Percentiles rank a stretch among this genome's conserved stretches.
These are phyloP conservation scores for Silene uniflora DNA, from an alignment of 148 eudicot species.

Conservation along the genomic window DNA sequence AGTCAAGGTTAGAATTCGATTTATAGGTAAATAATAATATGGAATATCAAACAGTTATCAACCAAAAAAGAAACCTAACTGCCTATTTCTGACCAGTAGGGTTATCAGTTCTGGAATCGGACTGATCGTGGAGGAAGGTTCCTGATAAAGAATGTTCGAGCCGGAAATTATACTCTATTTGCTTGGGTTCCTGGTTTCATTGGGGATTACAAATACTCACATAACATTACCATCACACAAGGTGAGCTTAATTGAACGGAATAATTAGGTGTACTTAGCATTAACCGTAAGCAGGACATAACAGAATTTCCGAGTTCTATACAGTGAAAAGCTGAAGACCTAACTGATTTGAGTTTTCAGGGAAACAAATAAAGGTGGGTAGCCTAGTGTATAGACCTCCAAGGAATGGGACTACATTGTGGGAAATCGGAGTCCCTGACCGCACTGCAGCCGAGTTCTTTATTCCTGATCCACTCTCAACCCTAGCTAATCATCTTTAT, in stretches of 20 bases:
- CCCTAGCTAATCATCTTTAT: slow-evolving; percentile 41
- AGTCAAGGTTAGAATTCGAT: slow-evolving; percentile 38
- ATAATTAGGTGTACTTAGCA: too few relatives aligned
- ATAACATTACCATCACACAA: slow-evolving; percentile 29
- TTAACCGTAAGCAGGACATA: background rate
- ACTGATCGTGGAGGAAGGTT: slow-evolving; percentile 41
- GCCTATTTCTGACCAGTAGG: slow-evolving; percentile 31
- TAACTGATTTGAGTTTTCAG: slow-evolving; percentile 20
- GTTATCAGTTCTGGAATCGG: slow-evolving; percentile 71
- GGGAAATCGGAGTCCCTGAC: slow-evolving; percentile 86
- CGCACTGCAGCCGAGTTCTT: slow-evolving; percentile 67
- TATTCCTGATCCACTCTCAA: slow-evolving; percentile 59
- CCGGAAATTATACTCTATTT: slow-evolving; percentile 41
- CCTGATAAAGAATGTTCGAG: slow-evolving; percentile 28
- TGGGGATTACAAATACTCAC: slow-evolving; percentile 48
- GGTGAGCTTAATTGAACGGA: slow-evolving; percentile 24
- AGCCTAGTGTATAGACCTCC: slow-evolving; percentile 55
- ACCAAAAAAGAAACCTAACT: too few relatives aligned
- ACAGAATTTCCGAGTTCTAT: background rate
- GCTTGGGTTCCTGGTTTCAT: slow-evolving; percentile 56
- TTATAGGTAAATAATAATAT: too few relatives aligned
- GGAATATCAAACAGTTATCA: too few relatives aligned
- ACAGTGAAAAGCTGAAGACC: background rate
- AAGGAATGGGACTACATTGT: slow-evolving; percentile 62
- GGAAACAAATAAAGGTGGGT: slow-evolving; percentile 28